phyloP scores from a whole-genome alignment of 495 filamentous ascomycete species.

The Tuber borchii region DNA sequence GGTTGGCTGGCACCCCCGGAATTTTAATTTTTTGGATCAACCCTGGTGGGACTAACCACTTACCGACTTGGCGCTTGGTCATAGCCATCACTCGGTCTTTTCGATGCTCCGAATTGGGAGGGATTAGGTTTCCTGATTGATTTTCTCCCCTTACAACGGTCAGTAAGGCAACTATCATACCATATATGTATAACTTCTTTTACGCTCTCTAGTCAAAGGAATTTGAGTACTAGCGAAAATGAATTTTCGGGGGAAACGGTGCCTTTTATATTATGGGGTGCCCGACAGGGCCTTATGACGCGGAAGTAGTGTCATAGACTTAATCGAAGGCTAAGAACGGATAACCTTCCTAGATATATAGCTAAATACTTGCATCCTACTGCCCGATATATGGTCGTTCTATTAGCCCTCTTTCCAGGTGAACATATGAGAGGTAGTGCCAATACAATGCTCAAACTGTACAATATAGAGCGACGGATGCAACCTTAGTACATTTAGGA shows the following conservation, averaged over 20 bases:
- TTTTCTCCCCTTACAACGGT: too few species aligned
- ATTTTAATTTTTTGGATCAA: not conserved
- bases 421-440: not conserved
- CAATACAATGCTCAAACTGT: too few species aligned
- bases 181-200: too few species aligned
- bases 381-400: not conserved
- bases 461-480: not conserved
- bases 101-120: not conserved
- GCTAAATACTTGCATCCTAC: too few species aligned
- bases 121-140: not conserved
- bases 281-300: too few species aligned
- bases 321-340: not conserved
- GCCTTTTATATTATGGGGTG: too few species aligned
- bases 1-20: not conserved
- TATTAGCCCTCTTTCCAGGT: not conserved
- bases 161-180: too few species aligned
- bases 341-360: not conserved
- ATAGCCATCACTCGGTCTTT: not conserved
- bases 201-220: too few species aligned
- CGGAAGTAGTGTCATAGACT: too few species aligned
- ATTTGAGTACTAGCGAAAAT: too few species aligned
- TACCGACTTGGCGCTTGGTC: not conserved
- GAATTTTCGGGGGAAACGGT: too few species aligned
- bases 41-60: not conserved
- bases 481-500: not conserved